Conservation (phyloP, 148 eudicot genomes). For the Cornus kousa region DNA sequence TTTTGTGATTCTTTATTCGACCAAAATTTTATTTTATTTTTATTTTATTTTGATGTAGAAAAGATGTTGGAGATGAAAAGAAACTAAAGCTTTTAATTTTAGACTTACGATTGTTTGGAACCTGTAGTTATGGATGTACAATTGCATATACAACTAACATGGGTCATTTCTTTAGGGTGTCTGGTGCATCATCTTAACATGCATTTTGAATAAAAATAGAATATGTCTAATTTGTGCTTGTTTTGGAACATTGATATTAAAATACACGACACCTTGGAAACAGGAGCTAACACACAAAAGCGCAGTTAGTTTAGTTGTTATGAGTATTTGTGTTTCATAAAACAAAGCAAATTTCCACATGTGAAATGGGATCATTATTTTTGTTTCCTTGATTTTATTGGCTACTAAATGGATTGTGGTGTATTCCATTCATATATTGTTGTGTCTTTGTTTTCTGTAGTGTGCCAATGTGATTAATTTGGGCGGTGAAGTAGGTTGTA, state of each 20-base stretch:
- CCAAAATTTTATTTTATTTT: no score
- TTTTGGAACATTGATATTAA: background rate
- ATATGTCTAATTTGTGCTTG: background rate
- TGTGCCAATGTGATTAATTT: conserved; percentile 56
- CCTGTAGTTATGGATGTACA: background rate
- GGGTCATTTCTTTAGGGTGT: background rate
- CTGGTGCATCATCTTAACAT: background rate
- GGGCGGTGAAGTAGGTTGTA: conserved; percentile 85
- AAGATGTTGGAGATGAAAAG: background rate
- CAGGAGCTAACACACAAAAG: background rate
- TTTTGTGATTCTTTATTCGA: background rate
- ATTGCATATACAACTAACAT: background rate
- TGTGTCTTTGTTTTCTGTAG: conserved; percentile 35
- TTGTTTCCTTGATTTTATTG: conserved; percentile 1
- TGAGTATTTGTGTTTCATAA: background rate
- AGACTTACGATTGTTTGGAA: background rate
- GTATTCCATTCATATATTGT: background rate
- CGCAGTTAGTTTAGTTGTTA: background rate
- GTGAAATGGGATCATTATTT: background rate
- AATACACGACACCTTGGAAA: background rate
- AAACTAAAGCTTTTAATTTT: background rate
- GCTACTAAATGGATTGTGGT: background rate
- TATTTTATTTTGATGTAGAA: background rate
- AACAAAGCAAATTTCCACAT: background rate
- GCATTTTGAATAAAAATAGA: background rate